phyloP scores from a whole-genome alignment of 176 grass and related monocot genomes.

The Triticum turgidum region DNA sequence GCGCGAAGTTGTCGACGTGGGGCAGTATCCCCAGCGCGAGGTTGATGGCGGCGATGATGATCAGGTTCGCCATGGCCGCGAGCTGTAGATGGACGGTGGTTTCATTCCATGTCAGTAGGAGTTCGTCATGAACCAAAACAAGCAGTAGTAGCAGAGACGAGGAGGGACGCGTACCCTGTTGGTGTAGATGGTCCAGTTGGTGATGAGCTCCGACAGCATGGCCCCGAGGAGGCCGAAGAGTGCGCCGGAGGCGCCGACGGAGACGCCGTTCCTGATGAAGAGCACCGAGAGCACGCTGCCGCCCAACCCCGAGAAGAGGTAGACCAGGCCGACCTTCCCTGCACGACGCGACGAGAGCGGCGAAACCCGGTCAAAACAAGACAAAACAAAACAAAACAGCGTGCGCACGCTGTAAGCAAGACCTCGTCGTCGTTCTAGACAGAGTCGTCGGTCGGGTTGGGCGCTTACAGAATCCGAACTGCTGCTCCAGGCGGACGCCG shows the following conservation, averaged over 20 bases:
- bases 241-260: slow-evolving; percentile 82
- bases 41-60: slow-evolving; percentile 73
- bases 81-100: neutral
- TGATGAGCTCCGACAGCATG: slow-evolving; percentile 83
- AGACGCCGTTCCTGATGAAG: slow-evolving; percentile 73
- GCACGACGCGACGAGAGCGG: slow-evolving; percentile 11
- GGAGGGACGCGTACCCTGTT: slow-evolving; percentile 50
- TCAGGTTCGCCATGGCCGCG: slow-evolving; percentile 63
- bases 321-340: slow-evolving; percentile 71
- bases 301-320: slow-evolving; percentile 81
- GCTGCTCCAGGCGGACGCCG: slow-evolving; percentile 81
- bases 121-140: neutral
- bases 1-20: slow-evolving; percentile 82
- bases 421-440: neutral
- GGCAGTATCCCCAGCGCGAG: slow-evolving; percentile 78
- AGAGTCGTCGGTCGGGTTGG: neutral
- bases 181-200: slow-evolving; percentile 80
- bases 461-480: slow-evolving; percentile 88
- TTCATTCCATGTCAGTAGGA: neutral
- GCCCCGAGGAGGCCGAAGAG: slow-evolving; percentile 89
- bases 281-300: slow-evolving; percentile 78
- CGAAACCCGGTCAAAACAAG: slow-evolving; percentile 15
- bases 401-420: neutral
- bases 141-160: neutral
- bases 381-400: neutral